Evolutionary conservation across 2,329 filamentous ascomycete species (phyloP), one percentile per base, ranked within the genome.

Genomic region (Pseudocercospora musae): DNA sequence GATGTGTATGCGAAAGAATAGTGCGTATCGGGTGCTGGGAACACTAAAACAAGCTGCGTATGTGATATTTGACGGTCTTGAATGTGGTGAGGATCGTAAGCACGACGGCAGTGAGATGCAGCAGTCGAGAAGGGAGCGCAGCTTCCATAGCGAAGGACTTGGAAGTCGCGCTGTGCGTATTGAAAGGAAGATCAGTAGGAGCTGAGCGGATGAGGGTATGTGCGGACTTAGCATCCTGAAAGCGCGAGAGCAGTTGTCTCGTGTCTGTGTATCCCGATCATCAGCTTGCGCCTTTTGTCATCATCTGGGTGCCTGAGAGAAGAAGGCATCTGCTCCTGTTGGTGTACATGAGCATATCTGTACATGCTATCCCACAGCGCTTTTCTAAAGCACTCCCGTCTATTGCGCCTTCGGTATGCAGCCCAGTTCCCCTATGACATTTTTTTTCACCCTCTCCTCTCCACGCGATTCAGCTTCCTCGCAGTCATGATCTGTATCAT

Each of bases 391-490:
- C 29, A 40, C 18, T 46, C 21, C 48, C 50, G 20, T 55, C 27
- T 46, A 27, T 48, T 62, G 60, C 65, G 65, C 65, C 65, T 33
- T 61, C 59, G 65, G 61, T 66, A 67, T 67, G 63, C 65, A 61
- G n/a, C n/a, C n/a, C n/a, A n/a, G n/a, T n/a, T n/a, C n/a, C n/a
- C n/a, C n/a, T n/a, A n/a, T n/a, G n/a, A n/a, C n/a, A n/a, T n/a
- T n/a, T n/a, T n/a, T n/a, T n/a, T n/a, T 58, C 61, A 75, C 4
- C 74, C 76, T 69, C 79, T 80, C 68, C 86, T 79, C 64, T 87
- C 84, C 61, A 85, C 77, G 68, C 78, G 81, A 75, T 88, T 88
- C 71, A 87, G 71, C 71, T 79, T 84, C 69, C 81, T 78, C 48
- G 85, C 84, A 33, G 82, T 87, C 74, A 80, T 80, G 69, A 85